phyloP scores from a whole-genome alignment of 1,284 basidiomycete genomes.

The Cerrena zonata region DNA sequence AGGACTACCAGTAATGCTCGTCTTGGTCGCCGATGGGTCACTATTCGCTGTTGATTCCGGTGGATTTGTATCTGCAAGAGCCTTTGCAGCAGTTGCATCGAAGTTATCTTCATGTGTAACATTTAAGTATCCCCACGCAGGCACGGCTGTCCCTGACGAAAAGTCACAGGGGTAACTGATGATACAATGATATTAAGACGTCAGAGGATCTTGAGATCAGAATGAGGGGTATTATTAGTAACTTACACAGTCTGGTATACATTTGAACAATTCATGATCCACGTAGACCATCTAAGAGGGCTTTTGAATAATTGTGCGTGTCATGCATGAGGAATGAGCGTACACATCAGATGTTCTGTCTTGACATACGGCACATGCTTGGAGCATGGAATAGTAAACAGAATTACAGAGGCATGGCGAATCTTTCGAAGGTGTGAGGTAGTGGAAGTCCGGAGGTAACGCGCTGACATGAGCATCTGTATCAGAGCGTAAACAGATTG shows the following conservation, averaged over 20 bases:
- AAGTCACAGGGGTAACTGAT: constrained; percentile 10
- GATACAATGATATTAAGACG: not conserved
- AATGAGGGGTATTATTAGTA: not conserved
- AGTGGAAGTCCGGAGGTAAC: constrained; percentile 11
- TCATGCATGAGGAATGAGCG: not conserved
- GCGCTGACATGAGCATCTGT: constrained; percentile 10
- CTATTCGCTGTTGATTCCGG: constrained; percentile 10
- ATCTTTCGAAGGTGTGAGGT: constrained; percentile 6
- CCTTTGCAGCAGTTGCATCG: constrained; percentile 12
- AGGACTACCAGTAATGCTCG: not conserved
- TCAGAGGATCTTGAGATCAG: no score
- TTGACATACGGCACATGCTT: constrained; percentile 13
- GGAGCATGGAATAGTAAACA: constrained; percentile 14
- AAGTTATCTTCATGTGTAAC: constrained; percentile 9
- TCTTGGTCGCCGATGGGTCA: not conserved
- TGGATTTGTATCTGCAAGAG: not conserved
- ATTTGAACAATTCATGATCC: constrained; percentile 12
- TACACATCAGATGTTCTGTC: constrained; percentile 8
- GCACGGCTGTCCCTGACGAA: constrained; percentile 12
- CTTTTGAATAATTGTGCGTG: not conserved
- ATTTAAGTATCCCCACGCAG: constrained; percentile 14
- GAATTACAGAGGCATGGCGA: constrained; percentile 15
- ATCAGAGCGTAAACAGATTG: no score
- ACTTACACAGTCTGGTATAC: constrained; percentile 5
- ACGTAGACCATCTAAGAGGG: constrained; percentile 12